These are phyloP conservation scores for Leptomonas pyrrhocoris DNA, from an alignment of 208 protist genomes.

Conservation along the genomic window DNA sequence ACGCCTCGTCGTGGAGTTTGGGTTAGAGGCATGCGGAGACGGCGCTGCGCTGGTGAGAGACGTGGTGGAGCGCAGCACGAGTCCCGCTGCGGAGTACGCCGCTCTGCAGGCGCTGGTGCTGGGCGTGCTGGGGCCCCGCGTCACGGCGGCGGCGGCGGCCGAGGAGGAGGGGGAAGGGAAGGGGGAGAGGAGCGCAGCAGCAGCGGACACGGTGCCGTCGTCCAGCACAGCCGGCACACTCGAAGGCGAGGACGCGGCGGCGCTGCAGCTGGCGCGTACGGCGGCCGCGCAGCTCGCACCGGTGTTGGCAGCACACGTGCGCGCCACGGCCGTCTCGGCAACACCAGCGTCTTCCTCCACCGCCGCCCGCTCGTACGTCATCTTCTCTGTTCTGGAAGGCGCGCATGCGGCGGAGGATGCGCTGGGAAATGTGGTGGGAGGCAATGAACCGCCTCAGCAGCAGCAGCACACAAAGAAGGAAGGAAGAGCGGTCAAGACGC, in stretches of 20 bases:
- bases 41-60: constrained; percentile 58
- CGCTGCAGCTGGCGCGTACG: constrained; percentile 10
- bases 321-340: too few relatives aligned
- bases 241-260: constrained; percentile 20
- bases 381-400: constrained; percentile 60
- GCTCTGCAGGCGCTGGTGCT: constrained; percentile 71
- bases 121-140: constrained; percentile 23
- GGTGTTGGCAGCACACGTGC: constrained; percentile 16
- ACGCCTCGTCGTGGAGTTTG: constrained; percentile 76
- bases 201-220: neutral
- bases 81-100: constrained; percentile 63
- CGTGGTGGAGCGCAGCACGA: constrained; percentile 71
- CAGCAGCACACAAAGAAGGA: neutral
- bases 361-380: constrained; percentile 29
- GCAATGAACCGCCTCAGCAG: neutral
- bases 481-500: neutral
- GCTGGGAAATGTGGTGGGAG: too few relatives aligned
- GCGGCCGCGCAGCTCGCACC: constrained; percentile 15
- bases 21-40: constrained; percentile 75
- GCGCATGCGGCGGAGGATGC: constrained; percentile 6
- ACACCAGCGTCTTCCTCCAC: neutral
- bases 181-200: neutral
- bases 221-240: neutral
- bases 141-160: neutral
- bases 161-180: neutral